A percentile compares a stretch with the other conserved stretches of the same genome.
phyloP scores from a whole-genome alignment of 352 stramenopile genomes.

The Pythium sukuiense region DNA sequence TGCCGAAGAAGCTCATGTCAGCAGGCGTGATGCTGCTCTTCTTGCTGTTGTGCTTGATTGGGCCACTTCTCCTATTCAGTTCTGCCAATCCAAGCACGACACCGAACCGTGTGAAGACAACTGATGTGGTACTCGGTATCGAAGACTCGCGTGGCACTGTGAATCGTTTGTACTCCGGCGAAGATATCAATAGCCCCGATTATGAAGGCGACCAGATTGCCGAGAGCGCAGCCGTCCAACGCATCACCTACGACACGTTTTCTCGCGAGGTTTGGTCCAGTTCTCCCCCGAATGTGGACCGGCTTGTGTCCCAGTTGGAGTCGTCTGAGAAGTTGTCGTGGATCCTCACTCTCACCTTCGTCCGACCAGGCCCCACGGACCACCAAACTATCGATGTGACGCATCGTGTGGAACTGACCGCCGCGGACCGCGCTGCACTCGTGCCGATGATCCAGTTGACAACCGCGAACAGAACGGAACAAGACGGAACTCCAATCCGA shows the following conservation, averaged over 20 bases:
- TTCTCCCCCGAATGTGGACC: conserved; percentile 70
- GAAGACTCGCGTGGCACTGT: conserved; percentile 74
- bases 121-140: conserved; percentile 68
- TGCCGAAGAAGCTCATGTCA: conserved; percentile 59
- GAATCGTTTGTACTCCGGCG: conserved; percentile 73
- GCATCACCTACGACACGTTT: conserved; percentile 78
- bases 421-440: conserved; percentile 59
- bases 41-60: conserved; percentile 74
- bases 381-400: conserved; percentile 57
- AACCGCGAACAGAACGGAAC: conserved; percentile 23
- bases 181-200: conserved; percentile 68
- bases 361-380: conserved; percentile 57
- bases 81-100: conserved; percentile 85
- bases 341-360: conserved; percentile 72
- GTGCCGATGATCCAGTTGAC: conserved; percentile 72
- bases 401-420: conserved; percentile 49
- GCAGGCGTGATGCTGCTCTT: conserved; percentile 81
- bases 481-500: conserved; percentile 36
- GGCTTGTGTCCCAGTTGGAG: conserved; percentile 69
- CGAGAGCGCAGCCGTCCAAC: conserved; percentile 74
- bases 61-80: conserved; percentile 79
- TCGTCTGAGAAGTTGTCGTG: conserved; percentile 69
- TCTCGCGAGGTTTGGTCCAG: conserved; percentile 72
- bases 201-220: conserved; percentile 68
- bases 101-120: conserved; percentile 63